A percentile compares a stretch with the other conserved stretches of the same genome.
phyloP scores from a whole-genome alignment of 2,329 filamentous ascomycete genomes.

The Paracoccidioides lutzii region DNA sequence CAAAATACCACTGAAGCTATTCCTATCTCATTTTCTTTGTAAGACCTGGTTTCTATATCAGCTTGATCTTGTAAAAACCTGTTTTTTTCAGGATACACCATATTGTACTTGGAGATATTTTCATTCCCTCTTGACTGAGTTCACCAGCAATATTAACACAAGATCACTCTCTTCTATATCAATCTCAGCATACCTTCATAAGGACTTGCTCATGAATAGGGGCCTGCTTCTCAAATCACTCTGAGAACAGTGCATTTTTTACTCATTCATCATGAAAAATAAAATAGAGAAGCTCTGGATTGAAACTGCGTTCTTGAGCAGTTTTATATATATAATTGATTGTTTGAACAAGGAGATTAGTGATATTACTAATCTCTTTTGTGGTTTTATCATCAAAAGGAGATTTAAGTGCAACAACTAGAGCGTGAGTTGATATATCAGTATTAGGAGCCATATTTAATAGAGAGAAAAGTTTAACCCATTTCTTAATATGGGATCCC shows the following conservation, averaged over 20 bases:
- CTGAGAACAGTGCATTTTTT: neutral
- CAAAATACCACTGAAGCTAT: constrained; percentile 8
- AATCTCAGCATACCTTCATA: constrained; percentile 2
- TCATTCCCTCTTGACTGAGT: constrained; percentile 6
- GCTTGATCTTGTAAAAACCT: constrained; percentile 9
- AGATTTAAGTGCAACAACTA: neutral
- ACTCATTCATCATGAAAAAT: constrained; percentile 9
- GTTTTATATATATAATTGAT: neutral
- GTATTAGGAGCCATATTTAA: neutral
- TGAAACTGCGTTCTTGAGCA: constrained; percentile 5
- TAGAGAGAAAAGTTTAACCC: neutral
- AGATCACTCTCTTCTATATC: constrained; percentile 8
- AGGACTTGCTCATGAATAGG: constrained; percentile 2
- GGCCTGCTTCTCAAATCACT: neutral
- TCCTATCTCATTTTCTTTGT: constrained; percentile 4
- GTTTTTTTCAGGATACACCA: constrained; percentile 5
- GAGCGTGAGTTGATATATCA: neutral
- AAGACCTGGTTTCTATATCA: constrained; percentile 11
- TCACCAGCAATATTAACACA: constrained; percentile 1
- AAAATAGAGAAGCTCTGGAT: constrained; percentile 2
- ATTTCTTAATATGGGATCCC: too few relatives aligned
- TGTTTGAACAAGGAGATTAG: neutral
- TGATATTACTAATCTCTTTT: neutral
- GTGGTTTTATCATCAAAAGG: neutral
- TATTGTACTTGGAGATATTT: constrained; percentile 3